Base-by-base conservation (phyloP, 306 rosid genomes). In the Prunus fruticosa region DNA sequence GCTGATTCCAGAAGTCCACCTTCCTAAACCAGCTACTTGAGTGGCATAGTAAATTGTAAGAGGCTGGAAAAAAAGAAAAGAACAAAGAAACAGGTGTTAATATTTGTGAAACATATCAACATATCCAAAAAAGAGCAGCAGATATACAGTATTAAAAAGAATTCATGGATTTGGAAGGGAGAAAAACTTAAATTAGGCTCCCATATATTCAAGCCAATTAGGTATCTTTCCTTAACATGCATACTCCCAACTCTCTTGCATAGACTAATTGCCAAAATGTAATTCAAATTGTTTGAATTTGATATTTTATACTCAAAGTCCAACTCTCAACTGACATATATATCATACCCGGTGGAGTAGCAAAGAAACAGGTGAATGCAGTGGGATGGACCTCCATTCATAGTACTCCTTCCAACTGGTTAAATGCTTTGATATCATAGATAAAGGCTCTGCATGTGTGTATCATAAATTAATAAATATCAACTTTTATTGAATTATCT, bases 301-400 rank as follows among this genome's bases (percentile, higher is more conserved):
- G 11, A 45, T 8, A 25, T 2, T 28, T 45, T 10, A 47, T 4
- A 82, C 18, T 15, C 18, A 80, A 70, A 75, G 45, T 81, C 32
- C 41, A 38, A 49, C 25, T 50, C 54, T 50, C 49, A 65, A 71
- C 61, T 49, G 30, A 30, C 53, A 76, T 20, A 71, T 69, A 66
- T 61, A 69, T 58, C 93, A 80, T 92, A 95, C 97, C 94, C 92
- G 89, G 27, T 92, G 97, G 86, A 95, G 99, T 82, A 90, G 89
- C 83, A 95, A 78, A 58, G 96, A 92, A 88, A 75, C 89, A 79
- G 92, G 93, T 27, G 99, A 95, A 74, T 87, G 83, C 27, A 92
- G 83, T 2, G 89, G 92, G 76, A 90, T 85, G 85, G 85, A 14
- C 85, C 99, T 90, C 99, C 99, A 90, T 22, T 87, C 85, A 84